Percentiles rank a stretch among this genome's conserved stretches.
These are phyloP conservation scores for Oryza glumipatula DNA, from an alignment of 176 grass and related monocot species.

Conservation along the genomic window DNA sequence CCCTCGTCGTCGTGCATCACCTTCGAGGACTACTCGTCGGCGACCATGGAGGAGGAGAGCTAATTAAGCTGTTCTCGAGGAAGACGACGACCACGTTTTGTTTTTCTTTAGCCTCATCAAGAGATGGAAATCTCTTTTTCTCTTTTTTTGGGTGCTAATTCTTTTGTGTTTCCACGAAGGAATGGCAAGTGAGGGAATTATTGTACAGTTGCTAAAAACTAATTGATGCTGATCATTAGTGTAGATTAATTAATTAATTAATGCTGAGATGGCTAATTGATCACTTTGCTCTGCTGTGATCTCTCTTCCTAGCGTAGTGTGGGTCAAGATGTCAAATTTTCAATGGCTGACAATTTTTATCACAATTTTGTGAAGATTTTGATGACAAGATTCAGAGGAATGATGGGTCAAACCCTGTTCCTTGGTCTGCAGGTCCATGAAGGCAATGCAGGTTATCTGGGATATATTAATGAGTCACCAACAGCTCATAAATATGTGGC, in stretches of 20 bases:
- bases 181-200: slow-evolving; percentile 33
- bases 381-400: not conserved
- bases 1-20: slow-evolving; percentile 76
- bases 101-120: slow-evolving; percentile 3
- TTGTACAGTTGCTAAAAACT: slow-evolving; percentile 57
- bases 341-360: too few species aligned
- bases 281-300: not conserved
- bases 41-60: slow-evolving; percentile 46
- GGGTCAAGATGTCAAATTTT: not conserved
- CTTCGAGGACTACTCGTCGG: slow-evolving; percentile 65
- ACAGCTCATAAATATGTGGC: not conserved
- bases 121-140: slow-evolving; percentile 15
- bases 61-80: not conserved
- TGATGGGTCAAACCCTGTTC: not conserved
- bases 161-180: slow-evolving; percentile 16
- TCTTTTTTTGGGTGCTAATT: not conserved
- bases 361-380: not conserved
- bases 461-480: slow-evolving; percentile 31
- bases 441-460: not conserved
- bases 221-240: slow-evolving; percentile 46
- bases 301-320: not conserved
- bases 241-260: slow-evolving; percentile 20
- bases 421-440: not conserved
- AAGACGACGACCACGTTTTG: not conserved
- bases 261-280: slow-evolving; percentile 28